phyloP scores from a whole-genome alignment of 768 basidiomycete genomes.

The Tubosaeta brunneosetosa region DNA sequence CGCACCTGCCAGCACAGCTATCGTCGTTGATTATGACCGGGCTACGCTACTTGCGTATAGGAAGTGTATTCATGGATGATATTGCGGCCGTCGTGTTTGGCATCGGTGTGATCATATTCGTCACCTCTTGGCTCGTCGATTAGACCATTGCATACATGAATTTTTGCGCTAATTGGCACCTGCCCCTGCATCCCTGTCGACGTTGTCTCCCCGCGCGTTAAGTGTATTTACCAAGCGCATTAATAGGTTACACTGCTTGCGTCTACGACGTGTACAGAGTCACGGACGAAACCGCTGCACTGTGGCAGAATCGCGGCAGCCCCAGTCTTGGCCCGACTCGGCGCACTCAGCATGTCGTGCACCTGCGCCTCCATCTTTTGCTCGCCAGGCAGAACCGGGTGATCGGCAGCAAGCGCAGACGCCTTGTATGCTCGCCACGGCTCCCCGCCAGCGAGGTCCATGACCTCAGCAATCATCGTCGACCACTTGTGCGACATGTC shows the following conservation, averaged over 20 bases:
- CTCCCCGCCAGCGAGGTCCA: slow-evolving; percentile 60
- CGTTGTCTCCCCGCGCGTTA: no score
- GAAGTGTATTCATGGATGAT: slow-evolving; percentile 64
- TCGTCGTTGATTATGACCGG: slow-evolving; percentile 58
- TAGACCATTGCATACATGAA: slow-evolving; percentile 2
- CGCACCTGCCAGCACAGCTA: slow-evolving; percentile 61
- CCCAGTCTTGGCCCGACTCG: slow-evolving; percentile 32
- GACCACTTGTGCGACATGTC: slow-evolving; percentile 68
- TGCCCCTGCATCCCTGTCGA: no score
- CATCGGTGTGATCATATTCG: slow-evolving; percentile 57
- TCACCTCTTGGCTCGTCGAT: slow-evolving; percentile 43
- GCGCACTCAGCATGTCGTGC: slow-evolving; percentile 28
- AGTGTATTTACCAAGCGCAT: no score
- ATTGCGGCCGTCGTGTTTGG: slow-evolving; percentile 67
- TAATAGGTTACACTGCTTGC: no score
- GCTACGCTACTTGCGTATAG: slow-evolving; percentile 67
- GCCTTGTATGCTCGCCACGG: slow-evolving; percentile 55
- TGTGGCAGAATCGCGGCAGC: slow-evolving; percentile 38
- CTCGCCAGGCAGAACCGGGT: slow-evolving; percentile 46
- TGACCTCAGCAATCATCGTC: slow-evolving; percentile 62
- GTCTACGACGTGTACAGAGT: no score
- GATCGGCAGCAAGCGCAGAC: slow-evolving; percentile 42
- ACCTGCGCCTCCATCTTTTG: slow-evolving; percentile 28
- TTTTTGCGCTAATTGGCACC: no score
- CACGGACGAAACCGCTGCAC: no score